Evolutionary conservation across 2,329 filamentous ascomycete species (phyloP).

Genomic region (Cytospora mali): DNA sequence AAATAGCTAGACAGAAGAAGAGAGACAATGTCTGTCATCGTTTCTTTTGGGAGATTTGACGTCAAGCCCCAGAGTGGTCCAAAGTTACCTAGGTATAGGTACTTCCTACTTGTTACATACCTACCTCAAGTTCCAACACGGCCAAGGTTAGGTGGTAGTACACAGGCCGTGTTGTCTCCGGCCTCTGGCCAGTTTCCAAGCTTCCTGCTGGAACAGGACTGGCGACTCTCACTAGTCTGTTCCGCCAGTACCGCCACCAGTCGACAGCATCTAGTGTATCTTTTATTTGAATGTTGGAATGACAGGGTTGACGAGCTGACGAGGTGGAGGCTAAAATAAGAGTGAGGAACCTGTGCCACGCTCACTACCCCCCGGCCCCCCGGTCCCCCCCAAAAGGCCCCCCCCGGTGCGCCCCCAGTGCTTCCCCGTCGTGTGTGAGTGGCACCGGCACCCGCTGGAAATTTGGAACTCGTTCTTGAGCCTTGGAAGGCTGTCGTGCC

Average conservation of each 20-base stretch:
- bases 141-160: neutral
- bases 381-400: no score
- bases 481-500: neutral
- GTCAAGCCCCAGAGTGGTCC: no score
- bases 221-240: neutral
- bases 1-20: neutral
- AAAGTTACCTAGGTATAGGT: neutral
- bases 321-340: neutral
- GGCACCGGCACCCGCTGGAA: neutral
- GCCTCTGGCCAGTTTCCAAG: neutral
- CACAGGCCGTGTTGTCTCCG: neutral
- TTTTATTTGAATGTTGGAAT: neutral
- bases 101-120: no score
- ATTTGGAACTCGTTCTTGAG: neutral
- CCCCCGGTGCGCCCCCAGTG: no score
- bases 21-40: constrained; percentile 13
- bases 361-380: no score
- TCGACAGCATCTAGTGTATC: neutral
- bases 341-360: no score
- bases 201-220: neutral
- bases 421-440: neutral
- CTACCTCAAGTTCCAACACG: no score
- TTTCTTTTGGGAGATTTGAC: no score
- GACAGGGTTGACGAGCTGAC: no score
- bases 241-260: neutral